A percentile compares a stretch with the other conserved stretches of the same genome.
Conservation (phyloP, 2,329 filamentous ascomycete genomes). For the Aspergillus aculeatinus region DNA sequence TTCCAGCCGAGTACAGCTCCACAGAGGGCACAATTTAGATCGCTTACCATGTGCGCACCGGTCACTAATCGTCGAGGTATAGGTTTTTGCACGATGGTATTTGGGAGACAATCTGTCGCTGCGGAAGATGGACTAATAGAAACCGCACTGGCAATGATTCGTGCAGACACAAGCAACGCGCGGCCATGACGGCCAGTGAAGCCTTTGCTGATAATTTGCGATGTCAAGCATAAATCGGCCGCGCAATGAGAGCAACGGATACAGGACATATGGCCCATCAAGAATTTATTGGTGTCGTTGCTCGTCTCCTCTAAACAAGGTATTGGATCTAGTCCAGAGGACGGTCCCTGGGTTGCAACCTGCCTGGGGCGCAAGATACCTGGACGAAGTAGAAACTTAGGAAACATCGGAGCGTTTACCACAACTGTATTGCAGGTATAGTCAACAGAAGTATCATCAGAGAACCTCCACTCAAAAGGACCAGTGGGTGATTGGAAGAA, state of each 20-base stretch:
- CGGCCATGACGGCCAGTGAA: slow-evolving; percentile 65
- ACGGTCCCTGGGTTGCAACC: slow-evolving; percentile 12
- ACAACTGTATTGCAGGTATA: neutral
- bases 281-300: slow-evolving; percentile 35
- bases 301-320: neutral
- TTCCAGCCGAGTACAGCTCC: slow-evolving; percentile 63
- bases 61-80: slow-evolving; percentile 62
- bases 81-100: slow-evolving; percentile 57
- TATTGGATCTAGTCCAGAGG: slow-evolving; percentile 3
- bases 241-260: slow-evolving; percentile 61
- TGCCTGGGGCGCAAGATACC: slow-evolving; percentile 46
- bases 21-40: slow-evolving; percentile 59
- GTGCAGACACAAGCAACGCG: slow-evolving; percentile 60
- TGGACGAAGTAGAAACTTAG: slow-evolving; percentile 52
- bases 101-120: slow-evolving; percentile 50
- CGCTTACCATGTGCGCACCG: slow-evolving; percentile 61
- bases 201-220: slow-evolving; percentile 63
- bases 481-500: too few species aligned
- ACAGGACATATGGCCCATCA: slow-evolving; percentile 52
- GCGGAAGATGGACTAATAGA: slow-evolving; percentile 30
- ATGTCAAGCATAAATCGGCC: slow-evolving; percentile 57
- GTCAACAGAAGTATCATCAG: neutral
- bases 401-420: slow-evolving; percentile 40
- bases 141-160: slow-evolving; percentile 31
- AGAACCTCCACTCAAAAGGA: neutral